A percentile compares a stretch with the other conserved stretches of the same genome.
Evolutionary conservation across 164 flowering plant genomes (phyloP).

Genomic region (Stephania cephalantha): DNA sequence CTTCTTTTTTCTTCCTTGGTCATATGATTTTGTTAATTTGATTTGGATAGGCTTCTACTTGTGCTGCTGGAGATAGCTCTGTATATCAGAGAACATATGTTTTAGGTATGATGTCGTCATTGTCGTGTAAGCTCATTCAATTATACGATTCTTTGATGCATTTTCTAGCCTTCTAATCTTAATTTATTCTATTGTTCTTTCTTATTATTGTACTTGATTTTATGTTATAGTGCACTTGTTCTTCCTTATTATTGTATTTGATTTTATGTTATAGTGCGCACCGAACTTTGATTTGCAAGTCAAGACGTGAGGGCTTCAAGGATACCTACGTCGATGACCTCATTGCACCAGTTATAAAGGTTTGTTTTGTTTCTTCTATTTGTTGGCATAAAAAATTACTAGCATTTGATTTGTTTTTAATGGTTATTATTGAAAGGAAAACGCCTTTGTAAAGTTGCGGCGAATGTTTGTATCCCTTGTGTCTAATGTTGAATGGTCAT

Average conservation of each 20-base stretch:
- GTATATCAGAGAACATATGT: slow-evolving; percentile 59
- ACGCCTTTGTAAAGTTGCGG: neutral
- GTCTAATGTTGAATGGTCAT: neutral
- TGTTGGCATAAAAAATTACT: neutral
- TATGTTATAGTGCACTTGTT: slow-evolving; percentile 35
- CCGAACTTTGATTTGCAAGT: slow-evolving; percentile 73
- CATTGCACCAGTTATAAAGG: slow-evolving; percentile 84
- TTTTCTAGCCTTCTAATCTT: neutral
- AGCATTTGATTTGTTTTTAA: neutral
- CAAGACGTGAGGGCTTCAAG: slow-evolving; percentile 90
- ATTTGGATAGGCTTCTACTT: slow-evolving; percentile 49
- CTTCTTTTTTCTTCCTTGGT: neutral
- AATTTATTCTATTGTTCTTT: neutral
- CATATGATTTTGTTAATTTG: neutral
- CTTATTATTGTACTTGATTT: neutral
- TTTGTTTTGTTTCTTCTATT: slow-evolving; percentile 13
- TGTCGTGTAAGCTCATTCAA: slow-evolving; percentile 68
- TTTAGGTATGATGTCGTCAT: slow-evolving; percentile 88
- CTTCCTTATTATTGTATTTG: too few relatives aligned
- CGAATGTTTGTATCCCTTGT: neutral
- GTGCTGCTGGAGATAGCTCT: slow-evolving; percentile 76
- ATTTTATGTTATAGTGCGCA: slow-evolving; percentile 1
- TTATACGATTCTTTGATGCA: neutral
- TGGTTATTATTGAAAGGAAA: neutral
- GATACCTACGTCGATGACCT: slow-evolving; percentile 82